Conservation (phyloP, 768 basidiomycete genomes). For the Mycena epipterygia region DNA sequence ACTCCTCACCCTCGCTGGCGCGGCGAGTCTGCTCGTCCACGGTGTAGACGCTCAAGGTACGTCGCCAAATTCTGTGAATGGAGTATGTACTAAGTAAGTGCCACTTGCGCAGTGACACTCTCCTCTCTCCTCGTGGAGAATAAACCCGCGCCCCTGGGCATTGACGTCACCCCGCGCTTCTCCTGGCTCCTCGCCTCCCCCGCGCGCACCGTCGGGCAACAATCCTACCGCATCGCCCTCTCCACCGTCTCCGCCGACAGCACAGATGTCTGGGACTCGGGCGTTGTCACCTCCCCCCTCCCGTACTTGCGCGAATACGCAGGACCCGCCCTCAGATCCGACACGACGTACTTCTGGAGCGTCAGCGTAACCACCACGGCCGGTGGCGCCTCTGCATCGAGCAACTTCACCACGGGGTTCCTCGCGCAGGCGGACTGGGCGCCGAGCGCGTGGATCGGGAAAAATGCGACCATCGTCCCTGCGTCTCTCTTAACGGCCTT, state of each 20-base stretch:
- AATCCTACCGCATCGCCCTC: constrained; percentile 6
- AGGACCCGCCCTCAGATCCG: constrained; percentile 41
- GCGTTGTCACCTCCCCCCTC: constrained; percentile 1
- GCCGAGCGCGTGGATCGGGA: constrained; percentile 47
- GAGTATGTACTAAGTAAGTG: neutral
- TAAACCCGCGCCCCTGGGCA: neutral
- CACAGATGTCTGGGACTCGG: constrained; percentile 16
- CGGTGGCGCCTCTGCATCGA: constrained; percentile 35
- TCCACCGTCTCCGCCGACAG: constrained; percentile 1
- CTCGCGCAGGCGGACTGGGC: constrained; percentile 40
- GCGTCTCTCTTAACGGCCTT: constrained; percentile 39
- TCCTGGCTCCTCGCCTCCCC: constrained; percentile 13
- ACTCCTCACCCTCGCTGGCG: constrained; percentile 4
- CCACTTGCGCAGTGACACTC: neutral
- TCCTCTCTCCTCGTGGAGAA: constrained; percentile 7
- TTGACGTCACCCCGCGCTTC: constrained; percentile 8
- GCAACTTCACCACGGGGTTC: constrained; percentile 46
- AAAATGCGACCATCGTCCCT: constrained; percentile 37
- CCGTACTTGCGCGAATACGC: constrained; percentile 36
- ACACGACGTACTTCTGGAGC: constrained; percentile 45
- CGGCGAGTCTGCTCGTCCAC: neutral
- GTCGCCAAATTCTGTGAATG: neutral
- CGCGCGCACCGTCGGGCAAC: constrained; percentile 39
- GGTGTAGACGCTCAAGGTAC: constrained; percentile 9
- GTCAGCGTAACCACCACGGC: constrained; percentile 41